Base-by-base conservation (phyloP, 495 filamentous ascomycete genomes). In the Aspergillus affinis region DNA sequence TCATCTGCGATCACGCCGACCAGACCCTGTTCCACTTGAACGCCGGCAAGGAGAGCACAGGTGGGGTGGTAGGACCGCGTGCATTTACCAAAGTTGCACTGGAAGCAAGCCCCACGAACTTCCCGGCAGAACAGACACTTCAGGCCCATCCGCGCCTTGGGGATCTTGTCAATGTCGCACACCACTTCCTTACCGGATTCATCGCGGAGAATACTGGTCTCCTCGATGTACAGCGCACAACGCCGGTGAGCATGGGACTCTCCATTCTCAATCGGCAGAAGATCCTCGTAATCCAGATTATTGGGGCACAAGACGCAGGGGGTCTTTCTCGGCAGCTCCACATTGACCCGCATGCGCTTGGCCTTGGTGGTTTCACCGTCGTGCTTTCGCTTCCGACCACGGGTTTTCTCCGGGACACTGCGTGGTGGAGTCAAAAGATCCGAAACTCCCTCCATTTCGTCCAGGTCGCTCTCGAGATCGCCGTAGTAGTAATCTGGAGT, bases 281-380 rank as follows among this genome's bases (percentile, higher is more conserved):
- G 79, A 62, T 90, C 85, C 68, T 96, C 90, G 51, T 85, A 91
- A 12, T 89, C 87, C 63, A 94, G 87, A 69, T 96, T 87, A 72
- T 97, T 96, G 18, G 94, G 95, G 72, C 94, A 99, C 12, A 99
- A 81, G 52, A 92, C 83, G 74, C 94, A 99, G n/a, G 94, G 92
- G 53, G 90, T 86, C 65, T 89, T 89, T 36, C 84, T 78, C 13
- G 88, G 84, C 46, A 81, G 75, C 68, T 90, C 91, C 66, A 89
- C 75, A 58, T 84, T 84, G 26, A 92, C 73, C 61, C 84, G 84
- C 59, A 90, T 82, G 69, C 90, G 90, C 78, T 93, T 94, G 56
- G 82, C 76, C 74, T 86, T 91, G 61, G 79, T 79, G 52, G 78
- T 78, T 72, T 84, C 72, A 57, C 80, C 81, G 66, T 84, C 78